Evolutionary conservation across 2,329 filamentous ascomycete genomes (phyloP).

Genomic region (Cladophialophora immunda): DNA sequence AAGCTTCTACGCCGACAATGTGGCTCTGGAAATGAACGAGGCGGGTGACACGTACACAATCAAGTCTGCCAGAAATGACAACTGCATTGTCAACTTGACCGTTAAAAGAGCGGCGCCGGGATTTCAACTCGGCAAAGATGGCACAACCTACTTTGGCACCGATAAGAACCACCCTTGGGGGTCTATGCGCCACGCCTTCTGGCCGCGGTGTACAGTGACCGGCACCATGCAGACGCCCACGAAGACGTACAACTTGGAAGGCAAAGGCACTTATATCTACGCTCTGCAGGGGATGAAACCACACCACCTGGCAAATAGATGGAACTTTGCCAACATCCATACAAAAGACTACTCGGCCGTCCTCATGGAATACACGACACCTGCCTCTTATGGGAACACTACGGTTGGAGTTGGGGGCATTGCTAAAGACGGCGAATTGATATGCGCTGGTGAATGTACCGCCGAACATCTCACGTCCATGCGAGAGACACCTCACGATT

Average conservation of each 20-base stretch:
- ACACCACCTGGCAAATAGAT: conserved; percentile 88
- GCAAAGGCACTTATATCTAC: conserved; percentile 80
- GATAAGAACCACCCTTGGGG: conserved; percentile 90
- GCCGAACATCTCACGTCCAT: conserved; percentile 75
- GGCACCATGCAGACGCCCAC: conserved; percentile 85
- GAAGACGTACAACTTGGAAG: conserved; percentile 82
- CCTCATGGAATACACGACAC: conserved; percentile 96
- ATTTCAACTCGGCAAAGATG: conserved; percentile 84
- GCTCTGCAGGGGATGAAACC: conserved; percentile 99
- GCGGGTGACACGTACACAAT: conserved; percentile 85
- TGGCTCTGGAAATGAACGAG: conserved; percentile 83
- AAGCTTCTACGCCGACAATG: conserved; percentile 85
- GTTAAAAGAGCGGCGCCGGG: conserved; percentile 79
- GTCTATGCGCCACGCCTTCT: conserved; percentile 89
- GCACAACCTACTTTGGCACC: conserved; percentile 84
- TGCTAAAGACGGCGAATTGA: conserved; percentile 77
- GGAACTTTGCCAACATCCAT: conserved; percentile 96
- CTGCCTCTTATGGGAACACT: conserved; percentile 88
- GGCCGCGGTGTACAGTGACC: conserved; percentile 84
- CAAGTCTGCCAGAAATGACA: conserved; percentile 86
- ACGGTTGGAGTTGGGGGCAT: conserved; percentile 84
- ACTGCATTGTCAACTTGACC: conserved; percentile 84
- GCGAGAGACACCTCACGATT: conserved; percentile 79
- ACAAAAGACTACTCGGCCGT: conserved; percentile 84
- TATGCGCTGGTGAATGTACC: conserved; percentile 74